A percentile compares a stretch with the other conserved stretches of the same genome.
Conservation (phyloP, 1,139 yeast genomes). For the Geotrichum aggregatum region DNA sequence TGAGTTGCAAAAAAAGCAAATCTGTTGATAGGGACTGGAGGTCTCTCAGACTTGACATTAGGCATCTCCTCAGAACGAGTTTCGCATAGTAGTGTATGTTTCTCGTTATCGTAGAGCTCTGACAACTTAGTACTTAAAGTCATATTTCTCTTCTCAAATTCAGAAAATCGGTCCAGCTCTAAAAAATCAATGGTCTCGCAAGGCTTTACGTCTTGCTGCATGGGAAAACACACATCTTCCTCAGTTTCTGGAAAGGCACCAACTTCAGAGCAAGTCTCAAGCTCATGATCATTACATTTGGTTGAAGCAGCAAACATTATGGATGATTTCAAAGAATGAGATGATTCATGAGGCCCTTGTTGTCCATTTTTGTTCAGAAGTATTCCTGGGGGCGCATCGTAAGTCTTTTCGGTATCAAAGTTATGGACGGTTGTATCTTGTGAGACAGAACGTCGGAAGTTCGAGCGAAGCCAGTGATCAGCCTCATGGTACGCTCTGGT, state of each 20-base stretch:
- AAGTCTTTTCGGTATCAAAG: neutral
- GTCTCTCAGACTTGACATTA: slow-evolving; percentile 4
- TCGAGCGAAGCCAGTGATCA: too few species aligned
- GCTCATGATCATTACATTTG: slow-evolving; percentile 22
- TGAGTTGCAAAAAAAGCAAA: slow-evolving; percentile 80
- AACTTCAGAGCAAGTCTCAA: slow-evolving; percentile 30
- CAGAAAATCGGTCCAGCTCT: slow-evolving; percentile 40
- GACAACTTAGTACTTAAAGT: too few species aligned
- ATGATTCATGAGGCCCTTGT: slow-evolving; percentile 15
- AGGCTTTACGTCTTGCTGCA: slow-evolving; percentile 57
- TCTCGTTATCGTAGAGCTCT: too few species aligned
- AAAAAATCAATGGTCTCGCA: slow-evolving; percentile 38
- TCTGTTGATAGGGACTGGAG: slow-evolving; percentile 45
- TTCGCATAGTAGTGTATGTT: too few species aligned
- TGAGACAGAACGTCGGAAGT: too few species aligned
- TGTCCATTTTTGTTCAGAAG: slow-evolving; percentile 13
- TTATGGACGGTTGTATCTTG: too few species aligned
- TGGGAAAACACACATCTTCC: slow-evolving; percentile 96
- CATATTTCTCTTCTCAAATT: slow-evolving; percentile 19
- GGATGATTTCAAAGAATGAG: slow-evolving; percentile 3
- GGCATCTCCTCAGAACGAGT: too few species aligned
- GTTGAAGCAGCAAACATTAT: neutral
- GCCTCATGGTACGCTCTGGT: too few species aligned
- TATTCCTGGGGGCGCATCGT: slow-evolving; percentile 20
- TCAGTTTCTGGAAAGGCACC: slow-evolving; percentile 62